Evolutionary conservation across 1,284 basidiomycete species (phyloP).

Genomic region (Sporisorium graminicola): DNA sequence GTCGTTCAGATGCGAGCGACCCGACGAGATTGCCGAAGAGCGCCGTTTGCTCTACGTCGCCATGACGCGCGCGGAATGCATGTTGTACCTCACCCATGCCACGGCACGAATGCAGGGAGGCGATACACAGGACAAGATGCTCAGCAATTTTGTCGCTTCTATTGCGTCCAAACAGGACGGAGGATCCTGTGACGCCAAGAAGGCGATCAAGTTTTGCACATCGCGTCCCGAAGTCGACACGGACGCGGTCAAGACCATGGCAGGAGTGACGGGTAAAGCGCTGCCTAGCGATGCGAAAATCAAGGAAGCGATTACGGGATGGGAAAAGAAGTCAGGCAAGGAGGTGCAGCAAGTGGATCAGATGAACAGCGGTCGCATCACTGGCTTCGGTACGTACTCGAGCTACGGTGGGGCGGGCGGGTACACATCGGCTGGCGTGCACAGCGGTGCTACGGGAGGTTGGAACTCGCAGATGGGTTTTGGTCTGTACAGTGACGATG

Average conservation of each 20-base stretch:
- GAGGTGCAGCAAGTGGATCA: conserved; percentile 40
- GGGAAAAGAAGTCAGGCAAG: conserved; percentile 21
- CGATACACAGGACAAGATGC: conserved; percentile 39
- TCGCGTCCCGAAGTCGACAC: conserved; percentile 28
- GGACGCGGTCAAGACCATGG: conserved; percentile 19
- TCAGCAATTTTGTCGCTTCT: conserved; percentile 50
- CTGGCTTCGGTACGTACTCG: conserved; percentile 34
- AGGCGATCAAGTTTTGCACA: conserved; percentile 34
- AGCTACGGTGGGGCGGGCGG: conserved; percentile 44
- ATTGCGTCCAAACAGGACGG: conserved; percentile 30
- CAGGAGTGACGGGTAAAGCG: conserved; percentile 26
- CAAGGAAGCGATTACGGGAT: conserved; percentile 17
- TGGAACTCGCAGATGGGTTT: conserved; percentile 50
- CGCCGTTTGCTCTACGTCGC: conserved; percentile 88
- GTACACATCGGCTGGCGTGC: conserved; percentile 26
- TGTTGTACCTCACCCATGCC: conserved; percentile 77
- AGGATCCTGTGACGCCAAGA: conserved; percentile 20
- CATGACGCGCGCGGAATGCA: conserved; percentile 85
- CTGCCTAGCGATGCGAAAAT: conserved; percentile 16
- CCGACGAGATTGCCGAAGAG: conserved; percentile 84
- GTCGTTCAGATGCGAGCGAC: conserved; percentile 76
- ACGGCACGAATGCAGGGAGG: conserved; percentile 48
- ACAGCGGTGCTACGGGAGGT: conserved; percentile 40
- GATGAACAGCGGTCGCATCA: conserved; percentile 37
- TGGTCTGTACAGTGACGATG: conserved; percentile 26